Evolutionary conservation across 2,329 filamentous ascomycete species (phyloP).

Genomic region (Aspergillus carbonarius): DNA sequence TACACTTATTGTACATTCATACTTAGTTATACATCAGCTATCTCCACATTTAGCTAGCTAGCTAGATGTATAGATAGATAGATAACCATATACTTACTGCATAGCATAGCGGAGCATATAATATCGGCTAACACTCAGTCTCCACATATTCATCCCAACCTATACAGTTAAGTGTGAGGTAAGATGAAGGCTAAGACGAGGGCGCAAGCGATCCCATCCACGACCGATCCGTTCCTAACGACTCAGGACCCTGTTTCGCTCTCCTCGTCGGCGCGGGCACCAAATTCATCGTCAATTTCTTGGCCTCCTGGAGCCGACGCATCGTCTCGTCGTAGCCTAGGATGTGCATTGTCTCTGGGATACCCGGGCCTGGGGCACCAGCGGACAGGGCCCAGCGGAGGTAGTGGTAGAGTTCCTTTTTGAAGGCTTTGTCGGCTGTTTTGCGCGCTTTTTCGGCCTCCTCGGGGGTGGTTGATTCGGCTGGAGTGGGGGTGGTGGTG

Average conservation of each 20-base stretch:
- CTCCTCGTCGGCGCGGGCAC: constrained; percentile 17
- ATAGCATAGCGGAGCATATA: neutral
- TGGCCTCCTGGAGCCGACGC: constrained; percentile 45
- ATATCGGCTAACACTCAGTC: neutral
- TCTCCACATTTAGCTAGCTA: neutral
- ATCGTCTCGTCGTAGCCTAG: constrained; percentile 55
- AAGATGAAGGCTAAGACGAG: neutral
- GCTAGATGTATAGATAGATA: neutral
- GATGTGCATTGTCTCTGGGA: constrained; percentile 55
- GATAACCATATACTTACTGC: neutral
- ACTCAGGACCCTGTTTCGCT: constrained; percentile 2
- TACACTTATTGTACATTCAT: neutral
- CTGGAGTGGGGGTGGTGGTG: constrained; percentile 9
- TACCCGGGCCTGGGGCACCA: constrained; percentile 54
- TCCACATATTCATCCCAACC: no score
- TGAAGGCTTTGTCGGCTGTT: constrained; percentile 36
- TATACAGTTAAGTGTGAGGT: no score
- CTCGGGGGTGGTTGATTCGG: constrained; percentile 16
- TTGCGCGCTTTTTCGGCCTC: constrained; percentile 22
- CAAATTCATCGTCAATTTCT: constrained; percentile 27
- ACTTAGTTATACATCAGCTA: neutral
- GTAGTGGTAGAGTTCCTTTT: constrained; percentile 54
- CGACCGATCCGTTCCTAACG: constrained; percentile 20
- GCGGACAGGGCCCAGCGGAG: constrained; percentile 58
- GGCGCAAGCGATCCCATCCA: constrained; percentile 39